Conservation (phyloP, 169 alveolate species). For the Eimeria sp. region DNA sequence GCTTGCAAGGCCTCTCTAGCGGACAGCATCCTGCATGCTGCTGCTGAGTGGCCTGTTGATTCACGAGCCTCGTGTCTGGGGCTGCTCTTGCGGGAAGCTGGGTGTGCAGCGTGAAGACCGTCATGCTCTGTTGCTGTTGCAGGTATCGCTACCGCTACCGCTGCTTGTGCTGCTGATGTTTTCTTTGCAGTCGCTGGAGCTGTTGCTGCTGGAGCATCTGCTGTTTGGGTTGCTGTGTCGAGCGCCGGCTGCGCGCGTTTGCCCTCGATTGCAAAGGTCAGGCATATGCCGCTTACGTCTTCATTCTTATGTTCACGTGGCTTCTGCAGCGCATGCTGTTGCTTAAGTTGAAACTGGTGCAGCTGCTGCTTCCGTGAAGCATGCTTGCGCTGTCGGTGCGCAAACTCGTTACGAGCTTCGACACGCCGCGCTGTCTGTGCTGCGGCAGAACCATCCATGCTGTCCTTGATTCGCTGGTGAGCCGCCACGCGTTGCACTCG, state of each 20-base stretch:
- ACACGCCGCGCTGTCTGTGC: constrained; percentile 48
- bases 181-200: not conserved
- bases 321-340: not conserved
- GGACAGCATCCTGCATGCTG: constrained; percentile 5
- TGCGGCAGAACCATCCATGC: not conserved
- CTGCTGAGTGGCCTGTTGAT: not conserved
- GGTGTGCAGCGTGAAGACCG: no score
- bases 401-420: constrained; percentile 49
- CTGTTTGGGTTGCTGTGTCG: not conserved
- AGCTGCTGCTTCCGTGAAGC: constrained; percentile 27
- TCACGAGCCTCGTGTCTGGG: not conserved
- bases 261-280: constrained; percentile 11
- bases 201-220: not conserved
- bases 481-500: not conserved
- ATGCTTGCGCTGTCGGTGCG: constrained; percentile 44
- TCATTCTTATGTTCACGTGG: not conserved
- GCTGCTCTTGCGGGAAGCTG: not conserved
- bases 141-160: not conserved
- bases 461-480: not conserved
- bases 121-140: not conserved
- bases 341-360: not conserved
- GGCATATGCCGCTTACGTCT: not conserved
- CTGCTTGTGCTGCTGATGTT: not conserved
- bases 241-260: constrained; percentile 17
- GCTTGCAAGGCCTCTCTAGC: not conserved